phyloP scores from a whole-genome alignment of 805 yeast genomes.

The Candida morakotiae region DNA sequence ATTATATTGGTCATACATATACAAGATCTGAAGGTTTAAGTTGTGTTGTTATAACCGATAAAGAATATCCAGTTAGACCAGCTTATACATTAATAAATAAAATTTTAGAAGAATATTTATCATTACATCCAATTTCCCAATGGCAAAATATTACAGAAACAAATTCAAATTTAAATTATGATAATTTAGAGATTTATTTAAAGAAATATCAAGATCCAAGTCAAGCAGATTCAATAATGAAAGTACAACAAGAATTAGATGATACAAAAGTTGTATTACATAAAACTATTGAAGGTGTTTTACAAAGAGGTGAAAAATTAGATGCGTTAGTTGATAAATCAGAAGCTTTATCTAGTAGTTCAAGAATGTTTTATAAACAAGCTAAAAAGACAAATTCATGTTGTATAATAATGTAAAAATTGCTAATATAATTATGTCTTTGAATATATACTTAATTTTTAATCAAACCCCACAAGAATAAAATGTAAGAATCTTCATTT shows the following conservation, averaged over 20 bases:
- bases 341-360: slow-evolving; percentile 82
- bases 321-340: slow-evolving; percentile 94
- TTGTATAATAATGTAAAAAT: slow-evolving; percentile 72
- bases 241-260: slow-evolving; percentile 95
- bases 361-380: slow-evolving; percentile 93
- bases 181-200: slow-evolving; percentile 64
- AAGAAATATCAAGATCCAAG: slow-evolving; percentile 91
- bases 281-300: slow-evolving; percentile 89
- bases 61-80: slow-evolving; percentile 95
- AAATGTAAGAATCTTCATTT: too few relatives aligned
- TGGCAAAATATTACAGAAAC: slow-evolving; percentile 55
- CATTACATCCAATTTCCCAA: slow-evolving; percentile 70
- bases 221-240: slow-evolving; percentile 95
- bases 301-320: slow-evolving; percentile 94
- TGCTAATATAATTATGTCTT: too few relatives aligned
- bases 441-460: too few relatives aligned
- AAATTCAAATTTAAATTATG: slow-evolving; percentile 45
- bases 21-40: slow-evolving; percentile 87
- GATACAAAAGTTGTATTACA: slow-evolving; percentile 96
- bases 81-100: slow-evolving; percentile 92
- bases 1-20: slow-evolving; percentile 88
- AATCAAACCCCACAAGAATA: too few relatives aligned
- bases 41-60: slow-evolving; percentile 88
- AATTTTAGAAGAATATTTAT: slow-evolving; percentile 82
- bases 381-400: slow-evolving; percentile 91